Evolutionary conservation across 169 alveolate genomes (phyloP).

Genomic region (Plasmodium cynomolgi): DNA sequence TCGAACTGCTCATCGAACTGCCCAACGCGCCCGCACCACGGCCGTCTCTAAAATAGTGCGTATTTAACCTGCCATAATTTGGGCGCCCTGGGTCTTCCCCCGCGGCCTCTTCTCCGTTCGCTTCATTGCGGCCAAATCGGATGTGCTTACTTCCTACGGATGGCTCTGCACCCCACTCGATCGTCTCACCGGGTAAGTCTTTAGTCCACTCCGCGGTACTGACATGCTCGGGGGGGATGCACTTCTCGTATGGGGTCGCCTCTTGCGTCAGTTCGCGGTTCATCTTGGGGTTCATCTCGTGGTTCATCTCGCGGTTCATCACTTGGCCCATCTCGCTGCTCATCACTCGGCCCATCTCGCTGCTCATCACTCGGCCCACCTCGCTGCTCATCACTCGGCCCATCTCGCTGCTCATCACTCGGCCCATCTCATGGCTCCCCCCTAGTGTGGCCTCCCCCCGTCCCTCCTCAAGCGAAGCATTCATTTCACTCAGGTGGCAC

Average conservation of each 20-base stretch:
- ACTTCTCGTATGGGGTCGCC: background rate
- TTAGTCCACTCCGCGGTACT: background rate
- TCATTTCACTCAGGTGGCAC: constrained; percentile 79
- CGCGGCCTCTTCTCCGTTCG: background rate
- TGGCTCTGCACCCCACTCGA: background rate
- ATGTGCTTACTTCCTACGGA: background rate
- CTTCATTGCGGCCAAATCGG: background rate
- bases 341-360: background rate
- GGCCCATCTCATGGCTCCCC: too few species aligned
- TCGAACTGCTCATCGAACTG: background rate
- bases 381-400: background rate
- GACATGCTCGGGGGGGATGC: background rate
- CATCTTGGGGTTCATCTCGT: background rate
- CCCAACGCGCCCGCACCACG: background rate
- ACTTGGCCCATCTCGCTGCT: too few species aligned
- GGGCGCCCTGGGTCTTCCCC: background rate
- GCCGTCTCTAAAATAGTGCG: background rate
- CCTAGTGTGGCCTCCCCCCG: too few species aligned
- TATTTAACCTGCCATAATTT: background rate
- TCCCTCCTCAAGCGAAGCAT: constrained; percentile 8
- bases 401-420: background rate
- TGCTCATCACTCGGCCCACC: background rate
- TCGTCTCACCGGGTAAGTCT: background rate
- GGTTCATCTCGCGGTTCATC: background rate
- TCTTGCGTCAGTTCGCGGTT: background rate